Evolutionary conservation across 768 basidiomycete genomes (phyloP).

Genomic region (Panaeolus cyanescens): DNA sequence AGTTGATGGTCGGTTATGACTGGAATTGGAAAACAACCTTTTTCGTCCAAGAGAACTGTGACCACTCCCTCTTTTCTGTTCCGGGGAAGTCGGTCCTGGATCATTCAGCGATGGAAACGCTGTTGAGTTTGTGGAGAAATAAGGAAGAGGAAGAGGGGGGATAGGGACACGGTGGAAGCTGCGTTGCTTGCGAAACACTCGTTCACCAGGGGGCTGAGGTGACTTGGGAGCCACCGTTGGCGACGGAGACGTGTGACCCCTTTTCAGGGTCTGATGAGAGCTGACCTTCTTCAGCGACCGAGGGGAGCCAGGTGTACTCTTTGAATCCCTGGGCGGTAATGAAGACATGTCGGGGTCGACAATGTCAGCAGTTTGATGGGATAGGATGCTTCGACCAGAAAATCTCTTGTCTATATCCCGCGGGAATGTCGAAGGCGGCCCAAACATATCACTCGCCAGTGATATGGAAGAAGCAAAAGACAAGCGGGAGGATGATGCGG

Average conservation of each 20-base stretch:
- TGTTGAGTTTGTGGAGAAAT: conserved; percentile 29
- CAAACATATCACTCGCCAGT: conserved; percentile 27
- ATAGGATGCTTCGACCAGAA: conserved; percentile 22
- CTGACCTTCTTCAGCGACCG: conserved; percentile 52
- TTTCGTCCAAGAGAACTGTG: conserved; percentile 40
- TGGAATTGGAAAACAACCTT: conserved; percentile 67
- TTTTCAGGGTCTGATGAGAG: conserved; percentile 56
- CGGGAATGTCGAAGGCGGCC: conserved; percentile 24
- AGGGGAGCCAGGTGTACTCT: conserved; percentile 23
- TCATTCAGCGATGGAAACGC: conserved; percentile 24
- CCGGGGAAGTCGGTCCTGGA: conserved; percentile 9
- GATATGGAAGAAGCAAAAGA: conserved; percentile 46
- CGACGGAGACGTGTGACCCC: conserved; percentile 27
- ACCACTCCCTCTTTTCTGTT: conserved; percentile 30
- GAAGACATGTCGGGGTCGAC: conserved; percentile 14
- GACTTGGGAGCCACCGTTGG: conserved; percentile 24
- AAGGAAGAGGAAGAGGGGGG: conserved; percentile 47
- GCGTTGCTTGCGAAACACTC: conserved; percentile 52
- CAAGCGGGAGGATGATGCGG: conserved; percentile 38
- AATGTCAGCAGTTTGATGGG: conserved; percentile 8
- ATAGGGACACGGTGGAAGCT: conserved; percentile 64
- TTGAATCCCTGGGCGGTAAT: conserved; percentile 18
- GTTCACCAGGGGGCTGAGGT: conserved; percentile 31
- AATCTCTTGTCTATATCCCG: conserved; percentile 28
- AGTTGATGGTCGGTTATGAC: conserved; percentile 52